Conservation (phyloP, 805 yeast species). For the Metschnikowia borealis region DNA sequence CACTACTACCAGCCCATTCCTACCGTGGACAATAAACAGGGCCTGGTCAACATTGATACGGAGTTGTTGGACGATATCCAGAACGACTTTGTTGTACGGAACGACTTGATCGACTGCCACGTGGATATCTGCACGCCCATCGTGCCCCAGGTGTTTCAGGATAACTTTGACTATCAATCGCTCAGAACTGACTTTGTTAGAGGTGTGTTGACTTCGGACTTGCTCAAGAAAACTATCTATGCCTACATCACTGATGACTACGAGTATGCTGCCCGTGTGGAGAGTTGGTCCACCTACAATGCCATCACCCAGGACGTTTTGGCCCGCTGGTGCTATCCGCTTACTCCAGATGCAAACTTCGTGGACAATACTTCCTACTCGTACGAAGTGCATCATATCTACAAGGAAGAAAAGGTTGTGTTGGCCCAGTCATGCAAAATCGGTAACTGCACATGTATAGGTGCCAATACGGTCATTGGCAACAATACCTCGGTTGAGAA, state of each 20-base stretch:
- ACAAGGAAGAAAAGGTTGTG: constrained; percentile 84
- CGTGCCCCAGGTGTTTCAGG: constrained; percentile 93
- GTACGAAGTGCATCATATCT: constrained; percentile 80
- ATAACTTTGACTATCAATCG: constrained; percentile 90
- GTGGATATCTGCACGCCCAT: constrained; percentile 93
- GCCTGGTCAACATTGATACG: constrained; percentile 63
- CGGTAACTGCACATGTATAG: constrained; percentile 77
- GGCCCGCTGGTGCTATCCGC: constrained; percentile 90
- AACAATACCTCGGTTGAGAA: constrained; percentile 62
- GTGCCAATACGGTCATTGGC: constrained; percentile 71
- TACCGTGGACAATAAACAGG: constrained; percentile 36
- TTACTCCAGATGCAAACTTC: constrained; percentile 82
- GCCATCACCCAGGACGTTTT: constrained; percentile 86
- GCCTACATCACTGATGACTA: constrained; percentile 76
- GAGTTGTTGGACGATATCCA: constrained; percentile 75
- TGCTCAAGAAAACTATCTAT: constrained; percentile 85
- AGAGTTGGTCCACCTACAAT: constrained; percentile 89
- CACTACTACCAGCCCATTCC: constrained; percentile 80
- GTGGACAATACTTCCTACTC: constrained; percentile 62
- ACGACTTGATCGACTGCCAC: constrained; percentile 93
- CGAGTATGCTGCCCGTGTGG: constrained; percentile 89
- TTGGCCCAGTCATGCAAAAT: constrained; percentile 90
- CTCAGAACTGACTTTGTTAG: constrained; percentile 83
- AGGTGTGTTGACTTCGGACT: constrained; percentile 87
- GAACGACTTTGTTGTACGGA: constrained; percentile 71